These are phyloP conservation scores for Chytriomyces confervae DNA, from an alignment of 192 early-diverging fungal species.

Conservation along the genomic window DNA sequence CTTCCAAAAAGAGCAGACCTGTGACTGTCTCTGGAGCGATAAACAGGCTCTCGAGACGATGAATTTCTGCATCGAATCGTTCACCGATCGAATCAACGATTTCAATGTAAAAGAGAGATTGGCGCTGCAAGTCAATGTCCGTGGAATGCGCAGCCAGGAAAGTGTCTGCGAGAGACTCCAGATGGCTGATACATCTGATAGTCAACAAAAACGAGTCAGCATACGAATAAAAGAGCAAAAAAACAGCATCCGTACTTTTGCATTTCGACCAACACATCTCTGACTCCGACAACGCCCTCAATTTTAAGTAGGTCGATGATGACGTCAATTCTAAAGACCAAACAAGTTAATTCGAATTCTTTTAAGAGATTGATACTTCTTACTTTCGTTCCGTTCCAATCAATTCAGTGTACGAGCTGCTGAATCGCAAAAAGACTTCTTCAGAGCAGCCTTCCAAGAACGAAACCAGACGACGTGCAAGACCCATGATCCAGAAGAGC, in stretches of 20 bases:
- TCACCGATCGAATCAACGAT: slow-evolving; percentile 35
- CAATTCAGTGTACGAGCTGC: slow-evolving; percentile 77
- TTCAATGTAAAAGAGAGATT: slow-evolving; percentile 32
- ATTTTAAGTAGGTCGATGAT: slow-evolving; percentile 78
- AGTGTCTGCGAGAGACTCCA: slow-evolving; percentile 69
- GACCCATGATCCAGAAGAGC: slow-evolving; percentile 70
- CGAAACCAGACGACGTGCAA: slow-evolving; percentile 69
- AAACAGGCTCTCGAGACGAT: slow-evolving; percentile 33
- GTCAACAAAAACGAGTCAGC: neutral
- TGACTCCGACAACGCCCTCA: slow-evolving; percentile 74
- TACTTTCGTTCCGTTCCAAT: slow-evolving; percentile 68
- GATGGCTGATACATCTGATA: slow-evolving; percentile 66
- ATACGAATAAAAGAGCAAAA: neutral
- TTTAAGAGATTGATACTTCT: slow-evolving; percentile 1
- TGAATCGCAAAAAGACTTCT: slow-evolving; percentile 74
- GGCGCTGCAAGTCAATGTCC: slow-evolving; percentile 24
- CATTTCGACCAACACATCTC: slow-evolving; percentile 68
- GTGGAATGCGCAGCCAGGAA: slow-evolving; percentile 51
- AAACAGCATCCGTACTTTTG: slow-evolving; percentile 50
- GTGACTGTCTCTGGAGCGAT: neutral
- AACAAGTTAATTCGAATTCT: neutral
- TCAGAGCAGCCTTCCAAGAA: slow-evolving; percentile 72
- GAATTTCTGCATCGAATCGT: slow-evolving; percentile 38
- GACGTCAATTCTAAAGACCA: slow-evolving; percentile 59
- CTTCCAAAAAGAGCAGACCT: slow-evolving; percentile 4